phyloP scores from a whole-genome alignment of 768 basidiomycete species.

The Boletus bicolor region DNA sequence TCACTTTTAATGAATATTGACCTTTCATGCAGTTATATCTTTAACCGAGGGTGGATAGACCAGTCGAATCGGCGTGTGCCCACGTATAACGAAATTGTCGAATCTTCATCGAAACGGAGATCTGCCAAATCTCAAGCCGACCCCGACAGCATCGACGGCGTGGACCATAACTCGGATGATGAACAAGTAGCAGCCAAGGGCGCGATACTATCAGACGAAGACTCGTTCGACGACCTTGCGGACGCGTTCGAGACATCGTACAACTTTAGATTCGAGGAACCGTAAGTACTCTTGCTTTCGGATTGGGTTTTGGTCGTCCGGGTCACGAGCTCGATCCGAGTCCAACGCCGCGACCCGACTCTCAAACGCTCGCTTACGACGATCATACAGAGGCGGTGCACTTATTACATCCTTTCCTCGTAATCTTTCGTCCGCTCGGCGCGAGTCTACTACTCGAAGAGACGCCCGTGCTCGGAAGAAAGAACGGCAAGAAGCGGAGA shows the following conservation, averaged over 20 bases:
- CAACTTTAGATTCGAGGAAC: slow-evolving; percentile 97
- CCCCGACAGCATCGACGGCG: slow-evolving; percentile 17
- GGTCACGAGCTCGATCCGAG: not conserved
- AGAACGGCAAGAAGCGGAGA: slow-evolving; percentile 61
- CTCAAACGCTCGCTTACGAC: not conserved
- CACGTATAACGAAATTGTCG: slow-evolving; percentile 79
- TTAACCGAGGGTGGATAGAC: slow-evolving; percentile 98
- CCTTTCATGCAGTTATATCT: slow-evolving; percentile 68
- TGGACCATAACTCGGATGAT: slow-evolving; percentile 4
- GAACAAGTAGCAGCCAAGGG: slow-evolving; percentile 29
- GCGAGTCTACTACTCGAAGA: slow-evolving; percentile 76
- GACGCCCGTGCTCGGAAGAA: slow-evolving; percentile 78
- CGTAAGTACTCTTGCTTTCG: slow-evolving; percentile 49
- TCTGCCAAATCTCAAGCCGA: slow-evolving; percentile 10
- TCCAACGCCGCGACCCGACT: not conserved
- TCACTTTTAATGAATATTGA: not conserved
- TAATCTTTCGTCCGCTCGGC: slow-evolving; percentile 59
- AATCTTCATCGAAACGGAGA: slow-evolving; percentile 32
- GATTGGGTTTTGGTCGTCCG: not conserved
- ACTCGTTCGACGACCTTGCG: slow-evolving; percentile 85
- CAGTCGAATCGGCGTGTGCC: slow-evolving; percentile 68
- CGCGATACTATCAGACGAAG: slow-evolving; percentile 50
- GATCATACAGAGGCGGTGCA: slow-evolving; percentile 52
- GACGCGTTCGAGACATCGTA: slow-evolving; percentile 95
- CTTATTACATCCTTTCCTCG: slow-evolving; percentile 77